Percentiles rank a stretch among this genome's conserved stretches.
phyloP scores from a whole-genome alignment of 768 basidiomycete species.

The Lactarius evosmus region DNA sequence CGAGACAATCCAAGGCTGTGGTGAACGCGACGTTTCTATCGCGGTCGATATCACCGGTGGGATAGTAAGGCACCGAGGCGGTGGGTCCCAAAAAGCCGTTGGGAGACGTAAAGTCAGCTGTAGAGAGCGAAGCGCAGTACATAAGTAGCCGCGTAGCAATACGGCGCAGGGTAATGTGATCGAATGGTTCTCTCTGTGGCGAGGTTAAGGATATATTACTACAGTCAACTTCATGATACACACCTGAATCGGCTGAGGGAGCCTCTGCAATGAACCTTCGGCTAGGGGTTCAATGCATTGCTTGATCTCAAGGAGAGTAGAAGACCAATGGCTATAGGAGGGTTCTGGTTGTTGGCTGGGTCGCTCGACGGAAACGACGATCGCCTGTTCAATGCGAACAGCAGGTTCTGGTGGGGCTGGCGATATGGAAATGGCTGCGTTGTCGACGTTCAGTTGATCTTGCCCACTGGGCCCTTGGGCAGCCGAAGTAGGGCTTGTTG shows the following conservation, averaged over 20 bases:
- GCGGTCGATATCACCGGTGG: conserved; percentile 7
- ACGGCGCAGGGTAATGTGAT: conserved; percentile 1
- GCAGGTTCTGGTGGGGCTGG: neutral
- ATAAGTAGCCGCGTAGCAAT: conserved; percentile 15
- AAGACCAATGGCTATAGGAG: neutral
- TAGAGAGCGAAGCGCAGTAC: conserved; percentile 11
- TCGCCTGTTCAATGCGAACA: too few species aligned
- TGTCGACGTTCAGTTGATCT: too few species aligned
- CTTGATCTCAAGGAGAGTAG: conserved; percentile 15
- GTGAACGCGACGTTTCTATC: conserved; percentile 8
- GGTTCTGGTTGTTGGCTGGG: neutral
- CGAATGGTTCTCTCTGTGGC: conserved; percentile 4
- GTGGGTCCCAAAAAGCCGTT: conserved; percentile 10
- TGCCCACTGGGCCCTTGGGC: too few species aligned
- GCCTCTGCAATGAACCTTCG: neutral
- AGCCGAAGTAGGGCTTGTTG: neutral
- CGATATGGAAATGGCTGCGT: too few species aligned
- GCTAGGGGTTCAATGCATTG: conserved; percentile 1
- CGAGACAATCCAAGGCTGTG: conserved; percentile 8
- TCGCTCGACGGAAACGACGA: neutral
- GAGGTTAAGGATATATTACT: neutral
- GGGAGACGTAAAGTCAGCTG: conserved; percentile 13
- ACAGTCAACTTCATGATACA: neutral
- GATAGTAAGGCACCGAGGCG: conserved; percentile 7
- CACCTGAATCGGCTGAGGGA: conserved; percentile 7